Evolutionary conservation across 306 rosid species (phyloP).

Genomic region (Castanospermum australe): DNA sequence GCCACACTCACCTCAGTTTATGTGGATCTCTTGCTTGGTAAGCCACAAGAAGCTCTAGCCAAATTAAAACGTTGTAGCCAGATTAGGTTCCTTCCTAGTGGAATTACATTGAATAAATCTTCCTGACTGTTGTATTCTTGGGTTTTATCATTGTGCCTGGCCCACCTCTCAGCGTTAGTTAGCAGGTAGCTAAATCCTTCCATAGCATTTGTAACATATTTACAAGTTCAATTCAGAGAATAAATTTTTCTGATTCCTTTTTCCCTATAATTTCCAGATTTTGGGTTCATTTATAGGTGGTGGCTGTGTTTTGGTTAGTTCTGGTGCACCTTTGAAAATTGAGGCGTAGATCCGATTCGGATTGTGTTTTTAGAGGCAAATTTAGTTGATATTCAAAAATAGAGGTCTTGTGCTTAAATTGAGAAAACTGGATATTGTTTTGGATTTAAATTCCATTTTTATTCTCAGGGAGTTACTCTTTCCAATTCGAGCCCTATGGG

Average conservation of each 20-base stretch:
- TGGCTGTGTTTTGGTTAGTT: conserved; percentile 90
- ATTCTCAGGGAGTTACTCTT: conserved; percentile 15
- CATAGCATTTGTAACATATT: conserved; percentile 94
- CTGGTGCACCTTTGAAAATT: conserved; percentile 72
- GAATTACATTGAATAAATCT: conserved; percentile 62
- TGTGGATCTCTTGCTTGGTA: conserved; percentile 78
- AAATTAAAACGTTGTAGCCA: conserved; percentile 78
- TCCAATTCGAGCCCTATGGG: not conserved
- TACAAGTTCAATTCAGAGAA: conserved; percentile 93
- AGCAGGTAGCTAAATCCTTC: conserved; percentile 76
- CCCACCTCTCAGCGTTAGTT: conserved; percentile 58
- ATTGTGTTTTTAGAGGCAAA: conserved; percentile 67
- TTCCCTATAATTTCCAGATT: conserved; percentile 51
- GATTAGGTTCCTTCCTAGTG: conserved; percentile 64
- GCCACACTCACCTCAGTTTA: conserved; percentile 81
- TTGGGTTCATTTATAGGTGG: conserved; percentile 72
- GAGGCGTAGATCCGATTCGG: conserved; percentile 85
- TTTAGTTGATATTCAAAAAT: conserved; percentile 55
- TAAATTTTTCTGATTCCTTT: conserved; percentile 53
- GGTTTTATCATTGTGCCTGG: conserved; percentile 46
- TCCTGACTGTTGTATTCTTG: conserved; percentile 67
- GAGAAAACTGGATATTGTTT: conserved; percentile 53
- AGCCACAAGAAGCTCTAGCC: conserved; percentile 75
- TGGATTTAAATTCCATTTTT: conserved; percentile 39
- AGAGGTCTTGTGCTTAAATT: conserved; percentile 56